These are phyloP conservation scores for Chamaenerion angustifolium DNA, from an alignment of 345 rosid species.

Conservation along the genomic window DNA sequence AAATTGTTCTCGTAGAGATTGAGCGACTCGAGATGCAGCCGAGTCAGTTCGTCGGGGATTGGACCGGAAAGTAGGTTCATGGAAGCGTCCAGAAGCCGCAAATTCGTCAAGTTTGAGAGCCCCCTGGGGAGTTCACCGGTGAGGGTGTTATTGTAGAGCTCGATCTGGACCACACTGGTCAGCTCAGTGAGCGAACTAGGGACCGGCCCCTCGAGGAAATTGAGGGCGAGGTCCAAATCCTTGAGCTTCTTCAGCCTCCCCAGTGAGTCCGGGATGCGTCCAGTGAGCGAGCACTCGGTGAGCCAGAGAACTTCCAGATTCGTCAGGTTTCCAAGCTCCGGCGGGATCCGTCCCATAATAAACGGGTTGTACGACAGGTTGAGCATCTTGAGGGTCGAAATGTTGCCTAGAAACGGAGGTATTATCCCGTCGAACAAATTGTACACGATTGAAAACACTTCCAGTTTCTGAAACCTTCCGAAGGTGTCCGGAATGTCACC, in stretches of 20 bases:
- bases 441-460: conserved; percentile 64
- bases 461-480: conserved; percentile 51
- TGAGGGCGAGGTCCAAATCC: conserved; percentile 79
- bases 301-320: conserved; percentile 85
- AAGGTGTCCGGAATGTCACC: conserved; percentile 69
- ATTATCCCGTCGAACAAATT: conserved; percentile 64
- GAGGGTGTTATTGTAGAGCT: conserved; percentile 89
- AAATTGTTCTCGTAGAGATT: conserved; percentile 70
- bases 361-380: conserved; percentile 87
- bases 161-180: conserved; percentile 59
- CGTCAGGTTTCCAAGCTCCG: conserved; percentile 73
- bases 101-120: conserved; percentile 38
- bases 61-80: conserved; percentile 67
- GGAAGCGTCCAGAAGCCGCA: conserved; percentile 74
- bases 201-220: conserved; percentile 44
- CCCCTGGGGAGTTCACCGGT: conserved; percentile 55
- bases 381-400: conserved; percentile 52
- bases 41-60: conserved; percentile 66
- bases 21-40: conserved; percentile 65
- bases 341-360: conserved; percentile 58
- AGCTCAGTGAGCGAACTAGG: conserved; percentile 65
- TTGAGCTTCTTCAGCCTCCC: conserved; percentile 50
- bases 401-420: conserved; percentile 56
- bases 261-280: conserved; percentile 76
- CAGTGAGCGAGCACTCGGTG: conserved; percentile 64